phyloP scores from a whole-genome alignment of 805 yeast genomes.

The Saccharomycopsis javanensis region DNA sequence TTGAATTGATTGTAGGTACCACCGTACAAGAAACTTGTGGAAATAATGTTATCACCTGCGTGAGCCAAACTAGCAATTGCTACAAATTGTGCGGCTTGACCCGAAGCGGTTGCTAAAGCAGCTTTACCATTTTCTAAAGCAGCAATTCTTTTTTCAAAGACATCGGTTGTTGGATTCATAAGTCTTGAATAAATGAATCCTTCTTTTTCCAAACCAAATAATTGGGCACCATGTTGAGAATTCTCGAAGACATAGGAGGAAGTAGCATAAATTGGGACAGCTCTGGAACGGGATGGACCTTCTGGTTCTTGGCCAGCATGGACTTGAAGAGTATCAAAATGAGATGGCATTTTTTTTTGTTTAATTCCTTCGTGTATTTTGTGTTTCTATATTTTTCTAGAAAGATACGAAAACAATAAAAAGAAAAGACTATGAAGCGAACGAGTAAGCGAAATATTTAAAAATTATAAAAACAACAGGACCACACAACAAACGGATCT shows the following conservation, averaged over 20 bases:
- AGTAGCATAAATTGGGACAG: constrained; percentile 89
- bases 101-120: constrained; percentile 86
- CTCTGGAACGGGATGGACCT: constrained; percentile 62
- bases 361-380: too few relatives aligned
- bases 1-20: constrained; percentile 96
- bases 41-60: constrained; percentile 80
- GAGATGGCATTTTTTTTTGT: constrained; percentile 34
- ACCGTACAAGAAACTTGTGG: constrained; percentile 83
- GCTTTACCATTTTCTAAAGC: constrained; percentile 89
- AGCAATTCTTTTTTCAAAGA: constrained; percentile 84
- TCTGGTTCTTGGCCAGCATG: constrained; percentile 89
- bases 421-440: too few relatives aligned
- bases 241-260: constrained; percentile 81
- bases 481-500: too few relatives aligned
- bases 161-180: constrained; percentile 88
- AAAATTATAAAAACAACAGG: too few relatives aligned
- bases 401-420: too few relatives aligned
- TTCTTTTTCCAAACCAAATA: constrained; percentile 74
- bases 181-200: constrained; percentile 87
- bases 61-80: constrained; percentile 80
- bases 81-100: constrained; percentile 89
- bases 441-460: too few relatives aligned
- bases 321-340: constrained; percentile 83
- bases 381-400: too few relatives aligned
- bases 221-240: constrained; percentile 85